Percentiles rank a stretch among this genome's conserved stretches.
phyloP scores from a whole-genome alignment of 148 eudicot species.

The Fagopyrum homotropicum region DNA sequence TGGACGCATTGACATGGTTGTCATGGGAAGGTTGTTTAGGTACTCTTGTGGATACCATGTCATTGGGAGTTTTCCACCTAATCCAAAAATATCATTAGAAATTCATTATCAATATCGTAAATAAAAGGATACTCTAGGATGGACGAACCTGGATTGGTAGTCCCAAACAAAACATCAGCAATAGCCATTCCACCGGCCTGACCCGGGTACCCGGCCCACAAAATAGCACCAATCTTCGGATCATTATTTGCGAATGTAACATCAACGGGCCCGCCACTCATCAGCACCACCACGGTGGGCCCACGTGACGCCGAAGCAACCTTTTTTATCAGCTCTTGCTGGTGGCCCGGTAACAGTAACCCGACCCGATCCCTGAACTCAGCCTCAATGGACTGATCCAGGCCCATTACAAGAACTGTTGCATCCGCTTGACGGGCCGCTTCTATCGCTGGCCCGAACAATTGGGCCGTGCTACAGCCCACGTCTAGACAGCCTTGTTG shows the following conservation, averaged over 20 bases:
- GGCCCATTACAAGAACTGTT: constrained; percentile 66
- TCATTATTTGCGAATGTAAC: constrained; percentile 74
- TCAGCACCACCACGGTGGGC: constrained; percentile 58
- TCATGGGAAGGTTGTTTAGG: constrained; percentile 76
- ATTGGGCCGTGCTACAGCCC: constrained; percentile 37
- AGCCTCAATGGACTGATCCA: constrained; percentile 87
- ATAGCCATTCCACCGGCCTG: constrained; percentile 94
- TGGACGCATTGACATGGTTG: constrained; percentile 82
- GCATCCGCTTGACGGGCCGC: constrained; percentile 76
- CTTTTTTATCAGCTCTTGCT: constrained; percentile 72
- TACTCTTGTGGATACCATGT: constrained; percentile 96
- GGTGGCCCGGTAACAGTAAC: constrained; percentile 70
- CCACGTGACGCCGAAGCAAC: constrained; percentile 68
- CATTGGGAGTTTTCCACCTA: constrained; percentile 87
- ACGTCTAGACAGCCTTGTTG: constrained; percentile 57
- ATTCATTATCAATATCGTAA: constrained; percentile 4
- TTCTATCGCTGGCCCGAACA: constrained; percentile 48
- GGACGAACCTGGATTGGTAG: constrained; percentile 53
- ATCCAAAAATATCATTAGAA: background rate
- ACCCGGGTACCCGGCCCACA: constrained; percentile 95
- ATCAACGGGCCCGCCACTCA: constrained; percentile 89
- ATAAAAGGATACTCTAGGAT: background rate
- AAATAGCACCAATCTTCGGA: constrained; percentile 46
- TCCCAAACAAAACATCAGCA: constrained; percentile 75
- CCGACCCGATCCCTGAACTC: constrained; percentile 70